Base-by-base conservation (phyloP, 164 flowering plant genomes). In the Annona squamosa region DNA sequence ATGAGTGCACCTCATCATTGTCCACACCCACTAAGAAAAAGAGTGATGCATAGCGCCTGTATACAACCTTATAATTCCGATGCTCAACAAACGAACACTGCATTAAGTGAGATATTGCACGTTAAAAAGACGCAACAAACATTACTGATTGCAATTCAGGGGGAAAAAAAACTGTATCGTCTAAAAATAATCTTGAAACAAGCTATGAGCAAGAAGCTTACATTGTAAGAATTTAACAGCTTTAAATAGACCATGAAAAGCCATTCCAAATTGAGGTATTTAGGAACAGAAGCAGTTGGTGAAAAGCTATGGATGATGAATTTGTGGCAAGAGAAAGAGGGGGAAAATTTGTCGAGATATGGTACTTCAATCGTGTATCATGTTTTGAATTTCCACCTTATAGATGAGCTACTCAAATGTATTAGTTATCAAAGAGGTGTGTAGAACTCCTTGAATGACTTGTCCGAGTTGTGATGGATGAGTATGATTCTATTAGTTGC, bases 81-180 rank as follows among this genome's bases (percentile, higher is more conserved):
- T 96, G 99, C 90, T 93, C 99, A 4, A 96, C 98, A 79, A 96
- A 96, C 12, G 99, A 96, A 90, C 99, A 96, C 99, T 96, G 89
- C 74, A 71, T 41, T 18, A 52, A 52, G 13, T 52, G 59, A 7
- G 5, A 52, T 71, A 59, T 17, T 44, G 68, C 46, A 13, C n/a
- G 43, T 19, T 6, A n/a, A 63, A 63, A 4, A 63, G 65, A 63
- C 17, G n/a, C 65, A 52, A 16, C 13, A 16, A 52, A 10, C 13
- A 52, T 52, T 26, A 52, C 13, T 52, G 59, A 52, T 52, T 52
- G 59, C 9, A 10, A 52, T 52, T 10, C 13, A 9, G 59, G 37
- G 37, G 37, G 37, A 26, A 26, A 26, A 26, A 26, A 26, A 26
- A 26, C 37, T 26, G 0, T 26, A 26, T 26, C 37, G 37, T 26